Evolutionary conservation across 2,329 filamentous ascomycete species (phyloP).

Genomic region (Thermothelomyces thermophilus): DNA sequence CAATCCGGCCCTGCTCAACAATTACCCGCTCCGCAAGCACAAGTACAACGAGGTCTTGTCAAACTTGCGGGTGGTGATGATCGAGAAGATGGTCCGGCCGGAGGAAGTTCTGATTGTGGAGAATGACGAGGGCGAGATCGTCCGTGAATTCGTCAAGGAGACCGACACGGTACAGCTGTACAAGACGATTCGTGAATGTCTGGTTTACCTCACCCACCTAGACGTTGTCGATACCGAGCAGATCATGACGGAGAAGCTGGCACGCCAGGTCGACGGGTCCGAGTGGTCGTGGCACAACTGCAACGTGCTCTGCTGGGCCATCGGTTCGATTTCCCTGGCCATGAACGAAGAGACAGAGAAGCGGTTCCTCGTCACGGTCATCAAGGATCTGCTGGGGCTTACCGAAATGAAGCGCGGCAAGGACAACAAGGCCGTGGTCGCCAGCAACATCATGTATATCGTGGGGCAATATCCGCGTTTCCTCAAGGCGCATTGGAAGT

Average conservation of each 20-base stretch:
- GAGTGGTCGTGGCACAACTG: slow-evolving; percentile 99
- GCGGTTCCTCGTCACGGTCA: slow-evolving; percentile 94
- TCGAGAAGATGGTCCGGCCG: slow-evolving; percentile 98
- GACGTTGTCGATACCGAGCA: slow-evolving; percentile 96
- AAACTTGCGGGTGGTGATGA: slow-evolving; percentile 95
- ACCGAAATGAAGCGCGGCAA: slow-evolving; percentile 99
- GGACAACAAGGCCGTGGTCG: slow-evolving; percentile 98
- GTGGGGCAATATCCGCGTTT: slow-evolving; percentile 98
- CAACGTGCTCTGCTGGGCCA: slow-evolving; percentile 99
- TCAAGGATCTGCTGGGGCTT: slow-evolving; percentile 92
- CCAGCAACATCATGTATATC: slow-evolving; percentile 99
- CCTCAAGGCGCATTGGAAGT: slow-evolving; percentile 99
- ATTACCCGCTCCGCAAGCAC: slow-evolving; percentile 93
- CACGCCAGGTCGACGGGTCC: slow-evolving; percentile 85
- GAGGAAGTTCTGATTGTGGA: slow-evolving; percentile 99
- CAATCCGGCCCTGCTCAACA: slow-evolving; percentile 76
- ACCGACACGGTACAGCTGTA: slow-evolving; percentile 98
- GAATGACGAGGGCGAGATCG: slow-evolving; percentile 98
- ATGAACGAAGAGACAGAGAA: slow-evolving; percentile 99
- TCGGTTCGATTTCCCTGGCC: slow-evolving; percentile 94
- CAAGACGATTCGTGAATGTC: slow-evolving; percentile 95
- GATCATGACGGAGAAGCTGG: slow-evolving; percentile 98
- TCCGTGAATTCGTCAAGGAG: slow-evolving; percentile 98
- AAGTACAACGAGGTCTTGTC: slow-evolving; percentile 94
- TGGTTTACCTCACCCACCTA: slow-evolving; percentile 94